These are phyloP conservation scores for Chalciporus piperatoides DNA, from an alignment of 1,284 basidiomycete genomes.

Conservation along the genomic window DNA sequence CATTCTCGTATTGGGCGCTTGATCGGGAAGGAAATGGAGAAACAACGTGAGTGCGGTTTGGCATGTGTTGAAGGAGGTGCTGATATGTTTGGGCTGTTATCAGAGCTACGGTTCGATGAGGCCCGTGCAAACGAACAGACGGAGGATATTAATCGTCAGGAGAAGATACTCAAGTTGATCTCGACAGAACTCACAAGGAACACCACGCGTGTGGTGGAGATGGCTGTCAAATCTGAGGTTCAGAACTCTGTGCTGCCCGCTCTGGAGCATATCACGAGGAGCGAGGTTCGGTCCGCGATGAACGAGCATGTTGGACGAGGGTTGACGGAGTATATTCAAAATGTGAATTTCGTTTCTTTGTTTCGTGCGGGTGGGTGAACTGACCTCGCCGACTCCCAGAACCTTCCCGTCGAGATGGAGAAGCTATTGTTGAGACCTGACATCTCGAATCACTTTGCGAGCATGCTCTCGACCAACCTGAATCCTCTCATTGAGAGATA, in stretches of 20 bases:
- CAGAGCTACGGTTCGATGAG: slow-evolving; percentile 79
- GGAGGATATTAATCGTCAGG: slow-evolving; percentile 76
- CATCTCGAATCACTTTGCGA: slow-evolving; percentile 68
- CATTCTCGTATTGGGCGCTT: slow-evolving; percentile 68
- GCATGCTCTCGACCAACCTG: slow-evolving; percentile 61
- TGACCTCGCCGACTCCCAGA: slow-evolving; percentile 40
- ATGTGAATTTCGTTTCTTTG: slow-evolving; percentile 48
- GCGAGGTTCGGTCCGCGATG: slow-evolving; percentile 69
- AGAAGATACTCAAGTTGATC: slow-evolving; percentile 81
- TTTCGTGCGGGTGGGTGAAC: slow-evolving; percentile 1
- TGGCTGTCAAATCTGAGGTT: slow-evolving; percentile 77
- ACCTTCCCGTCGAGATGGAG: slow-evolving; percentile 72
- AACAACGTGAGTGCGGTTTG: slow-evolving; percentile 58
- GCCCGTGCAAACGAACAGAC: slow-evolving; percentile 69
- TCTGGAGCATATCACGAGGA: slow-evolving; percentile 73
- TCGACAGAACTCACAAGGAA: slow-evolving; percentile 80
- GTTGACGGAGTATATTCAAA: slow-evolving; percentile 65
- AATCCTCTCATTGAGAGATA: slow-evolving; percentile 73
- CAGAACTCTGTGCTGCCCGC: slow-evolving; percentile 76
- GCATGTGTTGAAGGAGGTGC: slow-evolving; percentile 3
- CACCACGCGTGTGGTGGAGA: slow-evolving; percentile 79
- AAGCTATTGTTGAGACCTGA: slow-evolving; percentile 72
- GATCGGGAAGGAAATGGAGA: slow-evolving; percentile 81
- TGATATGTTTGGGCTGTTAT: slow-evolving; percentile 8
- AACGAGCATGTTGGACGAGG: slow-evolving; percentile 72